Base-by-base conservation (phyloP, 257 asterid species). In the Plantago ovata region DNA sequence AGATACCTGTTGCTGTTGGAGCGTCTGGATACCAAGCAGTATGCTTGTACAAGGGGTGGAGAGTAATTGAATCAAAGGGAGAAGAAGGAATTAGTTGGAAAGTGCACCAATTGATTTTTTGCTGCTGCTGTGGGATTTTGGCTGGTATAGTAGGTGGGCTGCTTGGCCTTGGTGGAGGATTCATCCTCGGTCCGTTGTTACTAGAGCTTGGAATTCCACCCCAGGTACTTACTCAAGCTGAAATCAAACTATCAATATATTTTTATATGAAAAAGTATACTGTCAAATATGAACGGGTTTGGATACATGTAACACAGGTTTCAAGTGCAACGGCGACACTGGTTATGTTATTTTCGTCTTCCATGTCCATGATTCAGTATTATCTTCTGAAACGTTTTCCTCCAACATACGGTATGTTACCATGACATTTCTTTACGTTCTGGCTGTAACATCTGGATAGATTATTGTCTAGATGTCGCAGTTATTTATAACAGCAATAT, bases 161-260 rank as follows among this genome's bases (percentile, higher is more conserved):
- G 38, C 79, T 82, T 22, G 90, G 90, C 60, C 89, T 82, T 12
- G 89, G 89, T 13, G 89, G 89, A 38, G 89, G 89, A 39, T 82
- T 82, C 79, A 82, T 82, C 43, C 46, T 82, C 51, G 83, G 86
- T 49, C 90, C 90, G 18, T 58, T 82, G 64, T 67, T 79, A 42
- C 59, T 82, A 1, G 86, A 82, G 62, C 77, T 82, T 1, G 90
- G 86, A 33, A 57, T 77, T 63, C 90, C 89, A 69, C 86, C 89
- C 13, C 89, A 79, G 84, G 90, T 79, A 16, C 52, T 20, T 54
- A 38, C 7, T 33, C 32, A 12, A 16, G 38, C 51, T 8, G 18
- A 19, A 7, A 40, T 4, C 4, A 5, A 14, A 4, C 12, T 11
- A 28, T 15, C 14, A 13, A 16, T 4, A 13, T 38, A 50, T 14